phyloP scores from a whole-genome alignment of 1,284 basidiomycete genomes.

The Ceratobasidium sp. region DNA sequence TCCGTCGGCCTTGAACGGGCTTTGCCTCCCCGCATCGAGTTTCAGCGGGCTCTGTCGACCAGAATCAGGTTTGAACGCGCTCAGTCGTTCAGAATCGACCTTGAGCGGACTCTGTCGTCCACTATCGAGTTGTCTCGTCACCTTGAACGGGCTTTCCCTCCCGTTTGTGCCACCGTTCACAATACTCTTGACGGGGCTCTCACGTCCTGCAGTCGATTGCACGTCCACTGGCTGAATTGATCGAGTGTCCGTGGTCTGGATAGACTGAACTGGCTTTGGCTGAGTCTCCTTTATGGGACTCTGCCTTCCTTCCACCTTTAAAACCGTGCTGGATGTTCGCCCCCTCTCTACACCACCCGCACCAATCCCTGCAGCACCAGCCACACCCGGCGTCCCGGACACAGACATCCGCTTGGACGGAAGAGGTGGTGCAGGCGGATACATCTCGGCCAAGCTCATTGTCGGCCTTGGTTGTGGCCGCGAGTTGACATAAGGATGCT shows the following conservation, averaged over 20 bases:
- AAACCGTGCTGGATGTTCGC: background rate
- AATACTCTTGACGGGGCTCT: constrained; percentile 4
- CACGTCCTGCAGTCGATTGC: background rate
- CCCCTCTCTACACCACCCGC: background rate
- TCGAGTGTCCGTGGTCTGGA: too few relatives aligned
- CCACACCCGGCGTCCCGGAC: background rate
- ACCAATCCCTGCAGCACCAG: background rate
- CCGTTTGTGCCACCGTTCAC: background rate
- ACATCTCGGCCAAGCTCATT: background rate
- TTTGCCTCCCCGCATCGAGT: background rate
- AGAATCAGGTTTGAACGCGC: background rate
- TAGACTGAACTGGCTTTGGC: background rate
- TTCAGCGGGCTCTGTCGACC: constrained; percentile 10
- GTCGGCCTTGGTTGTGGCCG: background rate
- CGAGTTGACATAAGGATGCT: background rate
- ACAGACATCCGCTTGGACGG: background rate
- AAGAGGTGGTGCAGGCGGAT: background rate
- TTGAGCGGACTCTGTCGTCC: constrained; percentile 4
- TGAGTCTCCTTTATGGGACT: background rate
- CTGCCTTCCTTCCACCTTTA: background rate
- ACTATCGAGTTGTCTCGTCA: too few relatives aligned
- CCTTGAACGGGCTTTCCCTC: constrained; percentile 8
- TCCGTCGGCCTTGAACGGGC: constrained; percentile 6
- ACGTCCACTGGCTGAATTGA: too few relatives aligned
- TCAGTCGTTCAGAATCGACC: background rate